Evolutionary conservation across 2,329 filamentous ascomycete species (phyloP), one percentile per base, ranked within the genome.

Genomic region (Paecilomyces fulvus): DNA sequence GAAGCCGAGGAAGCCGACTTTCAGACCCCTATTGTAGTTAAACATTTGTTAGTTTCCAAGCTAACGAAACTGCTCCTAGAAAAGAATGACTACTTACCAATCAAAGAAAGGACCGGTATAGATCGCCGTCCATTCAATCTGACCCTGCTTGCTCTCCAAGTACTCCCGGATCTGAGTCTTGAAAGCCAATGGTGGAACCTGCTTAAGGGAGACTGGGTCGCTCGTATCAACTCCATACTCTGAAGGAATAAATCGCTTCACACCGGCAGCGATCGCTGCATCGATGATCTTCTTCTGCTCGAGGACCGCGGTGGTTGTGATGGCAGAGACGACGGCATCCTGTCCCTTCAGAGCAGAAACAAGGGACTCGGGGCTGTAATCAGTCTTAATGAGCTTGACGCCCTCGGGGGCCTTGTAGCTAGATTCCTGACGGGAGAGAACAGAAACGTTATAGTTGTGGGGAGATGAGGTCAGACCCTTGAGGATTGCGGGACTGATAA

Each of bases 201-300:
- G 49, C 49, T 55, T 48, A 17, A 53, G 56, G 52, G 25, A 21
- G 30, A 52, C 54, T 10, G 58, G 46, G 25, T 49, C 21, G 48
- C 48, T 49, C n/a, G 21, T 25, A 12, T 49, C 48, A 7, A 17
- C 20, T 49, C 48, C 48, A 49, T 25, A 88, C 60, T 88, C 85
- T 33, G 81, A 82, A 1, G 84, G 83, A 1, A 85, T 77, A 64
- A 84, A 85, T 6, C 83, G 77, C 61, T 80, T 79, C 5, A 87
- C 83, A 1, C 83, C 81, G 1, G 83, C 82, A 3, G 77, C 77
- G 28, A 83, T 72, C 30, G 83, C 79, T 0, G 83, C 85, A 30
- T 86, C 79, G 49, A 86, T 75, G 50, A 86, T 71, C 12, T 71
- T 70, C 51, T 73, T 73, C 63, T 84, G 82, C 1, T 78, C 67